These are phyloP conservation scores for Entomortierella parvispora DNA, from an alignment of 192 early-diverging fungal genomes.

Conservation along the genomic window DNA sequence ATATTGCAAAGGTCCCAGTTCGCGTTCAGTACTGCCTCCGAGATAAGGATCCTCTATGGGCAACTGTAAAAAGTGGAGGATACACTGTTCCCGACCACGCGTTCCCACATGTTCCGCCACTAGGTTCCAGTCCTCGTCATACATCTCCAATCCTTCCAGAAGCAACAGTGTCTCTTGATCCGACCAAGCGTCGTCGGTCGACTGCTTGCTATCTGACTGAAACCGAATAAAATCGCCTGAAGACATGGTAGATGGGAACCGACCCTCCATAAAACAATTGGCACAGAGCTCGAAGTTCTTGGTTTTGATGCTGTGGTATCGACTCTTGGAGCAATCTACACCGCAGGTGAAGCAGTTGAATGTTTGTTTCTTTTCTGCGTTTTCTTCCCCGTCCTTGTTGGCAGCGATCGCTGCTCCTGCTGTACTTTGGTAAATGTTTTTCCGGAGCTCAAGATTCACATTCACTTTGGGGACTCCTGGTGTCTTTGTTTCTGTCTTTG, in stretches of 20 bases:
- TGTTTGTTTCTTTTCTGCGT: conserved; percentile 55
- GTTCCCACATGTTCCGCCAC: conserved; percentile 95
- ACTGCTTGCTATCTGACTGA: conserved; percentile 58
- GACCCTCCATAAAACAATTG: conserved; percentile 92
- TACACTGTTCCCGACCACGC: conserved; percentile 89
- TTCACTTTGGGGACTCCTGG: conserved; percentile 39
- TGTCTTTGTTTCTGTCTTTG: conserved; percentile 28
- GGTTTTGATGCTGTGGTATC: conserved; percentile 86
- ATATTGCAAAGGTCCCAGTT: conserved; percentile 74
- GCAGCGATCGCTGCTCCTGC: conserved; percentile 24
- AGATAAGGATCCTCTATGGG: conserved; percentile 90
- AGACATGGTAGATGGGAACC: conserved; percentile 84
- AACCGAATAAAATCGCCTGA: conserved; percentile 92
- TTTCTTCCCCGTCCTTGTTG: conserved; percentile 53
- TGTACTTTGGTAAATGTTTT: conserved; percentile 63
- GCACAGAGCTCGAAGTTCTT: conserved; percentile 82
- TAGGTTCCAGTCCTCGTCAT: conserved; percentile 93
- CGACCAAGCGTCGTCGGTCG: conserved; percentile 78
- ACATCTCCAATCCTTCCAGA: conserved; percentile 94
- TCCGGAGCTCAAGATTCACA: conserved; percentile 58
- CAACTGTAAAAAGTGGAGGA: conserved; percentile 87
- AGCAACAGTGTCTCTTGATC: conserved; percentile 88
- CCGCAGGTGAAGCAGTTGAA: conserved; percentile 87
- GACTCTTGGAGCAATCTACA: conserved; percentile 77
- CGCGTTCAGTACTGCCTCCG: conserved; percentile 41